Evolutionary conservation across 768 basidiomycete species (phyloP).

Genomic region (Amanita thiersii): DNA sequence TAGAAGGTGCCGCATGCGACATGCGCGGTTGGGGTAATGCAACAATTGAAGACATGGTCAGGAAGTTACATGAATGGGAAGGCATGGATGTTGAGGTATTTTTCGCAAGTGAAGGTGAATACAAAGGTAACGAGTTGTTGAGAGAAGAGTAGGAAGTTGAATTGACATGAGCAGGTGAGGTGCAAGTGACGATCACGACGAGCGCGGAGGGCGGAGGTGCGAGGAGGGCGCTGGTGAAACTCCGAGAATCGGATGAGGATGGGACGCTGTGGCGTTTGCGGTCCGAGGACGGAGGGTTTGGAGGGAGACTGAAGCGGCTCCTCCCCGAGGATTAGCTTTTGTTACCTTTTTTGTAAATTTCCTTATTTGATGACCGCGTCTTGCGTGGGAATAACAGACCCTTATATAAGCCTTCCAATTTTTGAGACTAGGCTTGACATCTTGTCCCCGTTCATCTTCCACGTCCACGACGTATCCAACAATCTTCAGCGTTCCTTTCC

Average conservation of each 20-base stretch:
- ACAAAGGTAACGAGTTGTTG: conserved; percentile 38
- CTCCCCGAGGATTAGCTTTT: conserved; percentile 18
- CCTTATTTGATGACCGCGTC: too few species aligned
- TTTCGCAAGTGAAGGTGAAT: conserved; percentile 47
- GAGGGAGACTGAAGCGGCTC: conserved; percentile 34
- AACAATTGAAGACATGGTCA: conserved; percentile 45
- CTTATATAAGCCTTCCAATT: not conserved
- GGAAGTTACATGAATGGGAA: conserved; percentile 41
- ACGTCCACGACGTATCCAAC: conserved; percentile 9
- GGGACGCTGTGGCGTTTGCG: conserved; percentile 69
- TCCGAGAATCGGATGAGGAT: conserved; percentile 59
- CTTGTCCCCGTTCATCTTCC: conserved; percentile 8
- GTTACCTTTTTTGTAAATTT: too few species aligned
- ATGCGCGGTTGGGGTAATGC: conserved; percentile 64
- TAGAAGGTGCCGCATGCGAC: conserved; percentile 27
- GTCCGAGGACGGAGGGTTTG: conserved; percentile 35
- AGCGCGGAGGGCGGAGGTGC: not conserved
- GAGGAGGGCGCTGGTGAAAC: conserved; percentile 29
- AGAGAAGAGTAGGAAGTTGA: not conserved
- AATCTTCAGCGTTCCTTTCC: conserved; percentile 14
- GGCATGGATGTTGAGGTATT: conserved; percentile 39
- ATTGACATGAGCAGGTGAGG: conserved; percentile 1
- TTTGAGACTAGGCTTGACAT: conserved; percentile 1
- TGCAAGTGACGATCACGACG: not conserved
- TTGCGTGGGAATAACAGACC: too few species aligned